phyloP scores from a whole-genome alignment of 441 rosid genomes.

The Pelargonium australe region DNA sequence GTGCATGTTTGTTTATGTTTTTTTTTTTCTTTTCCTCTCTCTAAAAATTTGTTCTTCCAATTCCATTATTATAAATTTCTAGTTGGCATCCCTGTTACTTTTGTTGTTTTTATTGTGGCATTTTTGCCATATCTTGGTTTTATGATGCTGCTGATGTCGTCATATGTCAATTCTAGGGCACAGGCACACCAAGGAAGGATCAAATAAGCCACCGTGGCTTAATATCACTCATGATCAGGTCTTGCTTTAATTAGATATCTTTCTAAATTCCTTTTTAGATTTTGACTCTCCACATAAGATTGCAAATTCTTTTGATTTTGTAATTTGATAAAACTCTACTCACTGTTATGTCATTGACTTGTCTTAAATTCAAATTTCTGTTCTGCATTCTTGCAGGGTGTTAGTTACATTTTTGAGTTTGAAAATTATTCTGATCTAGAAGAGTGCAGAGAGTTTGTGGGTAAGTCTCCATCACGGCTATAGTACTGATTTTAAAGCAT shows the following conservation, averaged over 20 bases:
- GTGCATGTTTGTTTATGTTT: not conserved
- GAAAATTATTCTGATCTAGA: slow-evolving; percentile 69
- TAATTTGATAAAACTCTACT: not conserved
- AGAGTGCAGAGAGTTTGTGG: slow-evolving; percentile 63
- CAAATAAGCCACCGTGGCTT: slow-evolving; percentile 81
- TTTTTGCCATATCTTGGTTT: not conserved
- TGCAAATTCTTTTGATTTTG: slow-evolving; percentile 7
- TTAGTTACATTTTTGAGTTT: slow-evolving; percentile 71
- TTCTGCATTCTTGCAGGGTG: slow-evolving; percentile 43
- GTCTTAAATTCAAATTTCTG: slow-evolving; percentile 1
- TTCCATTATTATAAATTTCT: not conserved
- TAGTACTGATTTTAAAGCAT: not conserved
- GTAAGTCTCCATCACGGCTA: slow-evolving; percentile 33
- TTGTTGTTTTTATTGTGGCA: not conserved
- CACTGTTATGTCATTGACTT: not conserved
- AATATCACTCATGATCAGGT: slow-evolving; percentile 67
- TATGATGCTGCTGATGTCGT: not conserved
- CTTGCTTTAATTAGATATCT: slow-evolving; percentile 17
- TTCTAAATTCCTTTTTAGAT: not conserved
- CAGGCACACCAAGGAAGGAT: slow-evolving; percentile 68
- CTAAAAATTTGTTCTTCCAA: not conserved
- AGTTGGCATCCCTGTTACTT: not conserved
- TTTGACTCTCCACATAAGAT: not conserved
- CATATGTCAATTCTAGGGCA: slow-evolving; percentile 39
- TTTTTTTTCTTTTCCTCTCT: not conserved